A percentile compares a stretch with the other conserved stretches of the same genome.
These are phyloP conservation scores for Cudoniella acicularis DNA, from an alignment of 495 filamentous ascomycete species.

Conservation along the genomic window DNA sequence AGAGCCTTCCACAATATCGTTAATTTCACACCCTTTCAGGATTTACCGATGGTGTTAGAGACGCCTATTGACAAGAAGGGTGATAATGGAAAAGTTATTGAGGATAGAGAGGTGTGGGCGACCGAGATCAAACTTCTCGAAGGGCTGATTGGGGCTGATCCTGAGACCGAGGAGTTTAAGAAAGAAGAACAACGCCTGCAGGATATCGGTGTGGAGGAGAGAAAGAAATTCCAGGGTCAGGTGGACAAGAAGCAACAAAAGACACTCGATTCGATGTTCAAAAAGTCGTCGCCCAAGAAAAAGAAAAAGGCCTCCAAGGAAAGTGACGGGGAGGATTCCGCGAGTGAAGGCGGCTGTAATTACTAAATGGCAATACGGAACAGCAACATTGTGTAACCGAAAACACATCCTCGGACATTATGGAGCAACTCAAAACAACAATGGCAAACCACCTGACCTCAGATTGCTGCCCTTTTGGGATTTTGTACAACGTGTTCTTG, in stretches of 20 bases:
- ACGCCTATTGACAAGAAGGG: slow-evolving; percentile 78
- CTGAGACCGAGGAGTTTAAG: slow-evolving; percentile 64
- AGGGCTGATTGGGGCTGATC: slow-evolving; percentile 77
- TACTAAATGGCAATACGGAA: neutral
- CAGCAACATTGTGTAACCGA: too few relatives aligned
- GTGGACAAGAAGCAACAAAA: slow-evolving; percentile 66
- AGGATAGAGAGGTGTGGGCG: slow-evolving; percentile 77
- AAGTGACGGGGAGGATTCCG: slow-evolving; percentile 7
- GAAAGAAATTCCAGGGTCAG: slow-evolving; percentile 71
- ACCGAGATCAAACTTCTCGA: slow-evolving; percentile 88
- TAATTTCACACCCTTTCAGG: slow-evolving; percentile 74
- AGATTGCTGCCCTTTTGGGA: too few relatives aligned
- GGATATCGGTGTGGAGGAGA: slow-evolving; percentile 64
- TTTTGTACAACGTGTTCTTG: too few relatives aligned
- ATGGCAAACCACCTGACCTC: too few relatives aligned
- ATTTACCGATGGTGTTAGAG: slow-evolving; percentile 87
- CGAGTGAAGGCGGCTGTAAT: neutral
- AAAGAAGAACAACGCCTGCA: slow-evolving; percentile 58
- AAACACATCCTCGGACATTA: too few relatives aligned
- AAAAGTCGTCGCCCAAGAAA: slow-evolving; percentile 44
- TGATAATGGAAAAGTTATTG: slow-evolving; percentile 48
- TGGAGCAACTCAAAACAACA: too few relatives aligned
- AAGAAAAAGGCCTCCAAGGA: slow-evolving; percentile 46
- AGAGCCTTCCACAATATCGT: slow-evolving; percentile 87
- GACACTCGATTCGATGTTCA: slow-evolving; percentile 30